Evolutionary conservation across 2,329 filamentous ascomycete genomes (phyloP).

Genomic region (Amphichorda felina): DNA sequence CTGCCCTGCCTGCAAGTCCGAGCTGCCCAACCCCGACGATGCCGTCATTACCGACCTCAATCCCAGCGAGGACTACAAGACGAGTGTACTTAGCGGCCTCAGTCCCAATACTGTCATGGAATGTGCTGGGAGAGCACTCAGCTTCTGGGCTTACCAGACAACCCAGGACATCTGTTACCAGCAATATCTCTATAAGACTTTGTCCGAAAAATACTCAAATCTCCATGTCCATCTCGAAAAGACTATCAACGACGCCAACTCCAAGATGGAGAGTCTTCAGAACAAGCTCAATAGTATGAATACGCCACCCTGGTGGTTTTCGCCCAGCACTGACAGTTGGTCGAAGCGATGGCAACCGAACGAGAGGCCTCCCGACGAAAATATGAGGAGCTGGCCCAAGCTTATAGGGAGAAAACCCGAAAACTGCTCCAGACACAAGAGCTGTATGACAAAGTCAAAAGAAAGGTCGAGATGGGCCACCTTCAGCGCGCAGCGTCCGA

Average conservation of each 20-base stretch:
- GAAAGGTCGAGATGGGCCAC: conserved; percentile 39
- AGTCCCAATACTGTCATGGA: conserved; percentile 77
- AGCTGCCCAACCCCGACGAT: conserved; percentile 61
- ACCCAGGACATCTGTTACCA: conserved; percentile 77
- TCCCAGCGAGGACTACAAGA: conserved; percentile 83
- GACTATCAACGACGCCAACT: conserved; percentile 62
- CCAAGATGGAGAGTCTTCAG: conserved; percentile 55
- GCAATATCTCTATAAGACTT: conserved; percentile 57
- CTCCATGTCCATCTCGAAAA: conserved; percentile 60
- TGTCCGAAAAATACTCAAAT: conserved; percentile 58
- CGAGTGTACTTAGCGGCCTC: conserved; percentile 71
- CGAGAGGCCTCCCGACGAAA: conserved; percentile 54
- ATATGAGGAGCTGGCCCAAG: conserved; percentile 57
- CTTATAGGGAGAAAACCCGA: conserved; percentile 58
- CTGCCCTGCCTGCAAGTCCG: conserved; percentile 68
- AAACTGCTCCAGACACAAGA: conserved; percentile 59
- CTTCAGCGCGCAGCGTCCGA: conserved; percentile 42
- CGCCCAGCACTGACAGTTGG: neutral
- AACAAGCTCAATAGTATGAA: conserved; percentile 35
- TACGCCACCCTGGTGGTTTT: no score
- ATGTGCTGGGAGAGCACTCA: conserved; percentile 66
- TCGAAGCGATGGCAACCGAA: conserved; percentile 42
- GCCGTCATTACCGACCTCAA: conserved; percentile 60
- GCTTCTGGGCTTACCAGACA: conserved; percentile 80
- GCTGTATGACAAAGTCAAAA: conserved; percentile 48